These are phyloP conservation scores for Phaeodactylum tricornutum DNA, from an alignment of 108 stramenopile species.

Conservation along the genomic window DNA sequence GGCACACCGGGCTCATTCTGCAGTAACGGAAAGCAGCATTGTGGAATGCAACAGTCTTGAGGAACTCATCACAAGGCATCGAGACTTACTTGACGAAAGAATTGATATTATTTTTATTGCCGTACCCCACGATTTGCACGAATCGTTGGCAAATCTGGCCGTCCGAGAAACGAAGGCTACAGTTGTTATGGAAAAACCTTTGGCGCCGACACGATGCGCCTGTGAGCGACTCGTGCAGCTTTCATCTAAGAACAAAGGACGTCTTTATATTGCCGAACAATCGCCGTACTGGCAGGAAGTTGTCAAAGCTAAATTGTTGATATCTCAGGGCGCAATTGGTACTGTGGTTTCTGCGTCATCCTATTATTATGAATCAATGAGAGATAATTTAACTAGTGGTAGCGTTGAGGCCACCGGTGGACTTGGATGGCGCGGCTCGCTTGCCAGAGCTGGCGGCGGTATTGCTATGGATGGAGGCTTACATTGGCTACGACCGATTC, in stretches of 20 bases:
- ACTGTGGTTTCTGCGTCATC: slow-evolving; percentile 11
- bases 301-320: slow-evolving; percentile 10
- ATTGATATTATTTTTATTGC: slow-evolving; percentile 21
- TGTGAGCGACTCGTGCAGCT: slow-evolving; percentile 2
- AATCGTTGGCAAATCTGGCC: slow-evolving; percentile 12
- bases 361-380: slow-evolving; percentile 28
- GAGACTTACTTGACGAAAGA: too few species aligned
- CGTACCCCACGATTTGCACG: slow-evolving; percentile 29
- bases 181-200: slow-evolving; percentile 26
- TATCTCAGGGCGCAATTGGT: slow-evolving; percentile 15
- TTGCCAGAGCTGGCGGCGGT: slow-evolving; percentile 20
- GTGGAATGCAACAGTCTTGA: background rate
- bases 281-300: slow-evolving; percentile 29
- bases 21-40: background rate
- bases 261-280: slow-evolving; percentile 28
- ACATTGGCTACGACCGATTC: slow-evolving; percentile 28
- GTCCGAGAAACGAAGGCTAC: too few species aligned
- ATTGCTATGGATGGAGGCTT: slow-evolving; percentile 28
- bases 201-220: slow-evolving; percentile 16
- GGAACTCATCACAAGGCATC: background rate
- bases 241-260: background rate
- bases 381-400: slow-evolving; percentile 24
- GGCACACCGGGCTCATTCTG: background rate
- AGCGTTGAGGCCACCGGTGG: slow-evolving; percentile 9
- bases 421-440: slow-evolving; percentile 22